Percentiles rank a stretch among this genome's conserved stretches.
These are phyloP conservation scores for Cryomyces minteri DNA, from an alignment of 495 filamentous ascomycete species.

Conservation along the genomic window DNA sequence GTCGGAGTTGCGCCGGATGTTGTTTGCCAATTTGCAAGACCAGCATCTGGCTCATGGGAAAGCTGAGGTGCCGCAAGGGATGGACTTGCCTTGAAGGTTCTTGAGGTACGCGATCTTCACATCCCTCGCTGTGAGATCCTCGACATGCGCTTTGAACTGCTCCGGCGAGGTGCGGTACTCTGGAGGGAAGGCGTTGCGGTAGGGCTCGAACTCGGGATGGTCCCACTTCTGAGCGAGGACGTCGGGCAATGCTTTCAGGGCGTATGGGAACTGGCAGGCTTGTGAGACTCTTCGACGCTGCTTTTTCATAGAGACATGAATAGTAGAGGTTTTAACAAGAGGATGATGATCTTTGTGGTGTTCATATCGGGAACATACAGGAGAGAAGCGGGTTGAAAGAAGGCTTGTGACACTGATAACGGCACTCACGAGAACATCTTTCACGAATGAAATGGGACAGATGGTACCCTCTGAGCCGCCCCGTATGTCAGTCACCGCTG, in stretches of 20 bases:
- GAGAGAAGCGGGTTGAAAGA: neutral
- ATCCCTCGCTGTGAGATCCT: slow-evolving; percentile 44
- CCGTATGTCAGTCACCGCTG: no score
- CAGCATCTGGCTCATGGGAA: neutral
- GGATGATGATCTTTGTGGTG: neutral
- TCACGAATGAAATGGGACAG: slow-evolving; percentile 54
- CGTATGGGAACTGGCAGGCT: slow-evolving; percentile 45
- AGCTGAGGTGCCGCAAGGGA: neutral
- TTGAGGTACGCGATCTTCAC: slow-evolving; percentile 53
- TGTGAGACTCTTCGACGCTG: neutral
- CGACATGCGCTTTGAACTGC: slow-evolving; percentile 36
- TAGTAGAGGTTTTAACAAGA: neutral
- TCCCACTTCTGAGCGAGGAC: slow-evolving; percentile 43
- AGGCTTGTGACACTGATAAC: neutral
- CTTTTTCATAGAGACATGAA: neutral
- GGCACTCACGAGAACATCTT: slow-evolving; percentile 44
- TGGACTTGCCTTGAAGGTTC: slow-evolving; percentile 33
- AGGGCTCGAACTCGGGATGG: slow-evolving; percentile 32
- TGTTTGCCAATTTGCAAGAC: neutral
- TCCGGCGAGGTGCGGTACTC: slow-evolving; percentile 29
- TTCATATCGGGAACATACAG: neutral
- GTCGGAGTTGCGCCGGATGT: neutral
- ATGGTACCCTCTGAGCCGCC: slow-evolving; percentile 41
- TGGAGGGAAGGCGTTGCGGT: slow-evolving; percentile 43
- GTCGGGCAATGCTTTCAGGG: slow-evolving; percentile 36